phyloP scores from a whole-genome alignment of 176 grass and related monocot genomes.

The Themeda triandra region DNA sequence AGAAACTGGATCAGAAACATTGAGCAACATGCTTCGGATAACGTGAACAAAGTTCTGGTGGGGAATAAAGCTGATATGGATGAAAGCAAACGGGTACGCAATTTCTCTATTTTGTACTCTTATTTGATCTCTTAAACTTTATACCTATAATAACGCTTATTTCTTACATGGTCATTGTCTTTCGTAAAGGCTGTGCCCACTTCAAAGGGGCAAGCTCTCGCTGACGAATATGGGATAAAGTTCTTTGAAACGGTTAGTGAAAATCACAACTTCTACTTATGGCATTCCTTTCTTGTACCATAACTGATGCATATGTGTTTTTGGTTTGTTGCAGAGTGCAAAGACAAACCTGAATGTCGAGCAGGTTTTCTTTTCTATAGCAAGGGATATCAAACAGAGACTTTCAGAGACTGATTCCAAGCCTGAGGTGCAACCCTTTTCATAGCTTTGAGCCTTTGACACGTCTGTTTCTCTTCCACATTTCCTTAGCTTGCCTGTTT shows the following conservation, averaged over 20 bases:
- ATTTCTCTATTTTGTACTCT: not conserved
- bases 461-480: not conserved
- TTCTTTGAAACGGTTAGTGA: constrained; percentile 79
- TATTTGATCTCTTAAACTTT: not conserved
- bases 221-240: constrained; percentile 78
- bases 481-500: not conserved
- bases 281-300: not conserved
- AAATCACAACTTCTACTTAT: not conserved
- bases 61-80: constrained; percentile 65
- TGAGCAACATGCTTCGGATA: constrained; percentile 59
- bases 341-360: constrained; percentile 86
- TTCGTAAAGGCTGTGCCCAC: constrained; percentile 59
- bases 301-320: not conserved
- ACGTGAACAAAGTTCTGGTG: constrained; percentile 57
- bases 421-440: constrained; percentile 28
- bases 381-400: constrained; percentile 75
- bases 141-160: not conserved
- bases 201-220: constrained; percentile 75
- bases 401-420: constrained; percentile 58
- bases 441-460: not conserved
- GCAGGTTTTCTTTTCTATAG: constrained; percentile 78
- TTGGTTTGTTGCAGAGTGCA: constrained; percentile 46
- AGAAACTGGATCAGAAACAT: constrained; percentile 83
- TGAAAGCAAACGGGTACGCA: constrained; percentile 46
- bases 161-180: not conserved